These are phyloP conservation scores for Recurvomyces mirabilis DNA, from an alignment of 495 filamentous ascomycete genomes.

Conservation along the genomic window DNA sequence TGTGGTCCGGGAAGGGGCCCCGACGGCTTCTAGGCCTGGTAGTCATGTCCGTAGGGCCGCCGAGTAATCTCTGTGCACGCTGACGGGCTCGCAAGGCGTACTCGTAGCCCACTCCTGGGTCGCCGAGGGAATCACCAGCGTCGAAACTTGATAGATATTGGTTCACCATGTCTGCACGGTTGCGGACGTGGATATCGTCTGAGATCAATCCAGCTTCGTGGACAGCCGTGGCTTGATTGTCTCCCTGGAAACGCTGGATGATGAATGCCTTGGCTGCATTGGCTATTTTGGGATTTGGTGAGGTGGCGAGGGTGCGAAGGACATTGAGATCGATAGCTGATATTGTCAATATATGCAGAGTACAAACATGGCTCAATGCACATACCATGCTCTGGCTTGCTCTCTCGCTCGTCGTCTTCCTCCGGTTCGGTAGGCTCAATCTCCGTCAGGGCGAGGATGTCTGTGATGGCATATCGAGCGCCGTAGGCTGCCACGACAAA, in stretches of 20 bases:
- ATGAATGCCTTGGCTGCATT: constrained; percentile 24
- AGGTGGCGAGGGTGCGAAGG: constrained; percentile 26
- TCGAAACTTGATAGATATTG: too few relatives aligned
- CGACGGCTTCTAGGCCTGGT: too few relatives aligned
- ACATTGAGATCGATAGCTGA: constrained; percentile 24
- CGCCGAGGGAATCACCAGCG: too few relatives aligned
- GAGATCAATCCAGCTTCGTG: too few relatives aligned
- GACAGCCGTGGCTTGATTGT: neutral
- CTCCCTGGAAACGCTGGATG: constrained; percentile 21
- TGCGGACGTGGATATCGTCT: too few relatives aligned
- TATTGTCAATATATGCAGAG: neutral
- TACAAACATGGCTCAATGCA: neutral
- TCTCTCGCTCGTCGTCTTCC: neutral
- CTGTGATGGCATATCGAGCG: constrained; percentile 21
- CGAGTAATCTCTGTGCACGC: too few relatives aligned
- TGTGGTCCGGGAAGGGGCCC: too few relatives aligned
- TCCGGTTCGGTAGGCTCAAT: constrained; percentile 5
- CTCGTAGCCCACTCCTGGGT: too few relatives aligned
- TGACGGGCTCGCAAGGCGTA: too few relatives aligned
- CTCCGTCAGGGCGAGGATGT: constrained; percentile 21
- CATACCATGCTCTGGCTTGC: constrained; percentile 9
- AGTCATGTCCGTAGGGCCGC: too few relatives aligned
- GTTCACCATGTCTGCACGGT: too few relatives aligned
- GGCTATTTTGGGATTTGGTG: constrained; percentile 26
- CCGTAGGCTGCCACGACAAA: constrained; percentile 21